Conservation (phyloP, 495 filamentous ascomycete genomes). For the Filosporella fistucella region DNA sequence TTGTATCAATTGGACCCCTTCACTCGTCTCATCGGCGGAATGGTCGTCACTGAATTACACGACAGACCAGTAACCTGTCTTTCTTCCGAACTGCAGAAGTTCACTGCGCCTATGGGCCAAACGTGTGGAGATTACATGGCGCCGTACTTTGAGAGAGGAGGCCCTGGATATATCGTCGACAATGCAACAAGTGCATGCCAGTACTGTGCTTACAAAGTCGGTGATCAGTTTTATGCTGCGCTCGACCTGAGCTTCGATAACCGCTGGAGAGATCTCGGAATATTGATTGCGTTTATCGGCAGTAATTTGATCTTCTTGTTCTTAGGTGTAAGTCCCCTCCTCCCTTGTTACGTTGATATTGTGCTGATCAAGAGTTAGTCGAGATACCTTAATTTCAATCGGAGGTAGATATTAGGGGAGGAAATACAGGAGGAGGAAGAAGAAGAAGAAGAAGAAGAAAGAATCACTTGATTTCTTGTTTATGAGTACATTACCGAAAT, state of each 20-base stretch:
- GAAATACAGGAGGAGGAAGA: too few relatives aligned
- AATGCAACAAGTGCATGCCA: slow-evolving; percentile 59
- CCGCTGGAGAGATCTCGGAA: slow-evolving; percentile 77
- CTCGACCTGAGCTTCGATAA: slow-evolving; percentile 60
- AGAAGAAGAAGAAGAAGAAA: too few relatives aligned
- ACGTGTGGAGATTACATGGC: slow-evolving; percentile 69
- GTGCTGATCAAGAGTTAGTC: slow-evolving; percentile 36
- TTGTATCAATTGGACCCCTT: slow-evolving; percentile 82
- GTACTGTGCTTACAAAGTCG: slow-evolving; percentile 74
- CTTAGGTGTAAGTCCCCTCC: slow-evolving; percentile 47
- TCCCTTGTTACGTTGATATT: neutral
- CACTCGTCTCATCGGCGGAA: slow-evolving; percentile 74
- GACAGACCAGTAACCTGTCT: slow-evolving; percentile 54
- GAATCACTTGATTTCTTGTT: too few relatives aligned
- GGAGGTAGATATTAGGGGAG: slow-evolving; percentile 43
- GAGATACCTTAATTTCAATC: slow-evolving; percentile 63
- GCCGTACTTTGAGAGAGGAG: slow-evolving; percentile 58
- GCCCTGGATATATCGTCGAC: slow-evolving; percentile 63
- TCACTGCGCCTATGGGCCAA: slow-evolving; percentile 47
- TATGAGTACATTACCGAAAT: too few relatives aligned
- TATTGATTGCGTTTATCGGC: slow-evolving; percentile 67
- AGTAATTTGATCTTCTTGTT: slow-evolving; percentile 75
- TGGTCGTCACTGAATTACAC: slow-evolving; percentile 57
- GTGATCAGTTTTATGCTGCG: slow-evolving; percentile 70
- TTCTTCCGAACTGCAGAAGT: slow-evolving; percentile 49